Evolutionary conservation across 75 land plant species (phyloP).

Genomic region (Larix kaempferi): DNA sequence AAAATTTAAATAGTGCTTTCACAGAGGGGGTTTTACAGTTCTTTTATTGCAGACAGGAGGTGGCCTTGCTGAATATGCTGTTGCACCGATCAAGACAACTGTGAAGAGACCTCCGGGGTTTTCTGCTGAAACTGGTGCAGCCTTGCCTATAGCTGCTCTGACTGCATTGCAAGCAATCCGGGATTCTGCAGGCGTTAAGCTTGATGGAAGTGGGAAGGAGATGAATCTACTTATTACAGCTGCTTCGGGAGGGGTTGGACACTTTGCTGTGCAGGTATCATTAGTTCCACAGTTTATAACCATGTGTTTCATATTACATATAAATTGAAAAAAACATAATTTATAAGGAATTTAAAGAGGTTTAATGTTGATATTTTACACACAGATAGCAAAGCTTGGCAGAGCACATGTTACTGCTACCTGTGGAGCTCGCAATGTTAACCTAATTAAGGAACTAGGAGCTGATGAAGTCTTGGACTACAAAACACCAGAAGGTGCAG

Average conservation of each 20-base stretch:
- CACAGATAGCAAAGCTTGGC: slow-evolving; percentile 41
- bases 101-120: slow-evolving; percentile 31
- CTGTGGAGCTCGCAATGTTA: slow-evolving; percentile 43
- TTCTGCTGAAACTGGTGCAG: slow-evolving; percentile 35
- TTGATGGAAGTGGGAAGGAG: slow-evolving; percentile 27
- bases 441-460: slow-evolving; percentile 34
- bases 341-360: background rate
- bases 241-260: slow-evolving; percentile 58
- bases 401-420: slow-evolving; percentile 56
- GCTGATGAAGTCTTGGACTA: slow-evolving; percentile 52
- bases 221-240: slow-evolving; percentile 44
- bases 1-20: background rate
- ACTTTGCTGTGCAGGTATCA: slow-evolving; percentile 43
- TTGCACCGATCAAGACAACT: slow-evolving; percentile 22
- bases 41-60: slow-evolving; percentile 32
- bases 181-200: slow-evolving; percentile 34
- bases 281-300: background rate
- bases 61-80: slow-evolving; percentile 43
- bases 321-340: background rate
- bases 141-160: slow-evolving; percentile 29
- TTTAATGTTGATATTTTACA: background rate
- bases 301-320: background rate
- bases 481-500: slow-evolving; percentile 43
- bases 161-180: slow-evolving; percentile 38
- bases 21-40: background rate